Evolutionary conservation across 2,329 filamentous ascomycete species (phyloP).

Genomic region (Paecilomyces niveus): DNA sequence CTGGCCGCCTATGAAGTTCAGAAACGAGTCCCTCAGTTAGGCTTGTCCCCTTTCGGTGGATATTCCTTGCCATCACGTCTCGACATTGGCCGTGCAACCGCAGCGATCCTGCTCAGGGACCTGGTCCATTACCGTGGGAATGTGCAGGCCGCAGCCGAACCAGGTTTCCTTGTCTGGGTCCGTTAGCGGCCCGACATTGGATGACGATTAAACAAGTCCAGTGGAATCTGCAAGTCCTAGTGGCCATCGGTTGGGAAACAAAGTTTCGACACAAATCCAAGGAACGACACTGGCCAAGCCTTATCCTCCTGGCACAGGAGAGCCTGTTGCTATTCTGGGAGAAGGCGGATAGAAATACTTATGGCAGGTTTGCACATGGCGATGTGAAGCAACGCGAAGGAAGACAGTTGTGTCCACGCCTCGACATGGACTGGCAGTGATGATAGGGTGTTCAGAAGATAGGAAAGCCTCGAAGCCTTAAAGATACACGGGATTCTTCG

Average conservation of each 20-base stretch:
- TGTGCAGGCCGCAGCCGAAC: conserved; percentile 11
- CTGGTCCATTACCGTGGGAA: conserved; percentile 9
- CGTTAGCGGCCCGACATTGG: not conserved
- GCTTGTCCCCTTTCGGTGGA: conserved; percentile 8
- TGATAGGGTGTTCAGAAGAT: not conserved
- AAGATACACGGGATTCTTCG: not conserved
- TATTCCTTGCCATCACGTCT: conserved; percentile 9
- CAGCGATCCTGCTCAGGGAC: conserved; percentile 9
- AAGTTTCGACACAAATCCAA: too few species aligned
- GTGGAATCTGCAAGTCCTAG: too few species aligned
- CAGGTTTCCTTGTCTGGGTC: conserved; percentile 10
- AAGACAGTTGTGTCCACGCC: not conserved
- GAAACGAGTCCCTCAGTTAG: conserved; percentile 3
- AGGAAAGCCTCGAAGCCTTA: not conserved
- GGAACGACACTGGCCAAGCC: too few species aligned
- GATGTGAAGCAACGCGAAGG: not conserved
- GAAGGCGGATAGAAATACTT: conserved; percentile 3
- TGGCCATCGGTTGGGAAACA: too few species aligned
- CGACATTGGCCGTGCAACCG: conserved; percentile 6
- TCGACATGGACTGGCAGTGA: not conserved
- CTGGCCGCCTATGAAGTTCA: too few species aligned
- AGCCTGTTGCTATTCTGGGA: too few species aligned
- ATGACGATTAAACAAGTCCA: not conserved
- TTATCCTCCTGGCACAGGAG: too few species aligned
- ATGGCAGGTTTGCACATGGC: conserved; percentile 11